Evolutionary conservation across 208 protist genomes (phyloP), one percentile per base, ranked within the genome.

Genomic region (Trypanosoma vivax): DNA sequence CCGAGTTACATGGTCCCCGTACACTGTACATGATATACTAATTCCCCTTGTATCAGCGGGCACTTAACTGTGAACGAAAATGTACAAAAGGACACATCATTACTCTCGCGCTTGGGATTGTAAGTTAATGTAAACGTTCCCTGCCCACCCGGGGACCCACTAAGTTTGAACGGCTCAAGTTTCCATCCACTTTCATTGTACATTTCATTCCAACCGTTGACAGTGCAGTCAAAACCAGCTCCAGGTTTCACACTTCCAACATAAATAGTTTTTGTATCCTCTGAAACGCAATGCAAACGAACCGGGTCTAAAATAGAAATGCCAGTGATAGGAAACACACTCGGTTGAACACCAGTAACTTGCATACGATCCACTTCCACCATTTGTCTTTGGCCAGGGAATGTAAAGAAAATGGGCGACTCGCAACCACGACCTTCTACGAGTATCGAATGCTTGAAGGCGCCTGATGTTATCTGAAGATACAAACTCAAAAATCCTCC

Each of bases 211-310:
- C 74, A 84, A 34, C 56, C 66, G 23, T 53, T 64, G 21, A 84
- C 68, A 39, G 49, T 38, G 49, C 67, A 79, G 43, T 84, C 76
- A 23, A 61, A 62, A 27, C 29, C 49, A 19, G 70, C 54, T 5
- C 68, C 71, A n/a, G 48, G 40, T 60, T 69, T 68, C 10, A 76
- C 56, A 38, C 76, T 68, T 14, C 76, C 76, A 48, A 84, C 28
- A 27, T 35, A 60, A 38, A 84, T 70, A 10, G 21, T 65, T 53
- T 74, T 79, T 33, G 42, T 61, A 56, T 84, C 67, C 11, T 69
- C 72, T 40, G 46, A 16, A 37, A 49, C 45, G 51, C 74, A 84
- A 24, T 74, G 31, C 16, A 84, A 53, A 16, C 50, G 57, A 43
- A 71, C 25, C 14, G 76, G 76, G 42, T 65, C 62, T 35, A 66